Percentiles rank a stretch among this genome's conserved stretches.
Evolutionary conservation across 192 early-diverging fungal species (phyloP).

Genomic region (Coemansia furcata): DNA sequence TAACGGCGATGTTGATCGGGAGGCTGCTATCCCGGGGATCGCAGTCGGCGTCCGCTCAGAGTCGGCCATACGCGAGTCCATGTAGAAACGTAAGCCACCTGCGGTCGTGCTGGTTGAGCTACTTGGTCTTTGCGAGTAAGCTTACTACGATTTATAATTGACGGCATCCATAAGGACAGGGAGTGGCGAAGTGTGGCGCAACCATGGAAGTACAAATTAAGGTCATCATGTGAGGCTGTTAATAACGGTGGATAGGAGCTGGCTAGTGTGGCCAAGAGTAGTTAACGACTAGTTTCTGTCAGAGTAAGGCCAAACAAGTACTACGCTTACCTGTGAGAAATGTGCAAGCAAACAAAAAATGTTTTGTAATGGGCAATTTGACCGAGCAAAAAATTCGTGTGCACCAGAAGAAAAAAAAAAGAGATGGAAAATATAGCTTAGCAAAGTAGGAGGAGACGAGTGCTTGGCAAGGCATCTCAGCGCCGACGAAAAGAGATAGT

Average conservation of each 20-base stretch:
- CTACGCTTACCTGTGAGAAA: background rate
- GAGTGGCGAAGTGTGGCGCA: slow-evolving; percentile 4
- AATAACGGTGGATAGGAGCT: background rate
- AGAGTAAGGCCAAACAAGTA: background rate
- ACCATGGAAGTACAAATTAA: background rate
- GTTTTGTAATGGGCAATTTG: background rate
- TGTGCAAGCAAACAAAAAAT: background rate
- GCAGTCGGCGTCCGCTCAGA: background rate
- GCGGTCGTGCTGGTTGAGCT: background rate
- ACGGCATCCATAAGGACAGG: background rate
- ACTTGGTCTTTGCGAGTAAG: background rate
- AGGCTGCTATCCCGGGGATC: background rate
- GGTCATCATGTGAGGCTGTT: background rate
- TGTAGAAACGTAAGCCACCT: background rate
- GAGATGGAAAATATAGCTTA: background rate
- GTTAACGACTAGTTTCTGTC: background rate
- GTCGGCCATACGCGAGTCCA: background rate
- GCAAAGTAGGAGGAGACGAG: background rate
- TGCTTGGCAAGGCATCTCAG: slow-evolving; percentile 1
- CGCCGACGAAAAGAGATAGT: background rate
- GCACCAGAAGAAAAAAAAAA: background rate
- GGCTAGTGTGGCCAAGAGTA: background rate
- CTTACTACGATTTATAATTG: slow-evolving; percentile 1
- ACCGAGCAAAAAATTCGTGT: background rate
- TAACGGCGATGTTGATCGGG: background rate